Evolutionary conservation across 345 rosid genomes (phyloP).

Genomic region (Melaleuca alternifolia): DNA sequence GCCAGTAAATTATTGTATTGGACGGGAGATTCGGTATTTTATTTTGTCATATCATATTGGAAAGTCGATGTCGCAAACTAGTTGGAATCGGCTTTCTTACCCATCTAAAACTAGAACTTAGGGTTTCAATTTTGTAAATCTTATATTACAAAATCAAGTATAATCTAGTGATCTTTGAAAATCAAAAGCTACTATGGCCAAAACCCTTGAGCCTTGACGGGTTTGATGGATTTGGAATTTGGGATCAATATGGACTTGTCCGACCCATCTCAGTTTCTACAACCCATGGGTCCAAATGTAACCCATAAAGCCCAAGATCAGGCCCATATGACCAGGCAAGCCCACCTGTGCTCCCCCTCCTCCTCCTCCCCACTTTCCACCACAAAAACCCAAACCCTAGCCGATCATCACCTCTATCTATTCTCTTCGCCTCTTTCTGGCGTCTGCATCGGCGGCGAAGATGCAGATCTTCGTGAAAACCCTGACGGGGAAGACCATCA

Average conservation of each 20-base stretch:
- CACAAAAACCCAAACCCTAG: not conserved
- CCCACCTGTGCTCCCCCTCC: not conserved
- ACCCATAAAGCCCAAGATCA: not conserved
- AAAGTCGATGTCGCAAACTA: not conserved
- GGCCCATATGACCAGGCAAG: not conserved
- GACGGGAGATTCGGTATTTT: not conserved
- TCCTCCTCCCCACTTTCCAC: not conserved
- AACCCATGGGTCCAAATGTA: not conserved
- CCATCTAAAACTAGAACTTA: not conserved
- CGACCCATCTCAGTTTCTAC: not conserved
- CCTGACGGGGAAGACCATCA: conserved; percentile 70
- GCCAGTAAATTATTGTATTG: not conserved
- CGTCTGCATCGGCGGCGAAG: not conserved
- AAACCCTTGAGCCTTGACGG: not conserved
- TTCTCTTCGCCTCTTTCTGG: not conserved
- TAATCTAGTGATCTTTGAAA: not conserved
- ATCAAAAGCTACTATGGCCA: too few relatives aligned
- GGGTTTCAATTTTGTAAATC: not conserved
- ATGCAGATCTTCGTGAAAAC: conserved; percentile 84
- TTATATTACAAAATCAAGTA: not conserved
- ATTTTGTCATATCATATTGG: not conserved
- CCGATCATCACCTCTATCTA: not conserved
- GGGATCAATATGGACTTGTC: not conserved
- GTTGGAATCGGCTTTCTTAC: not conserved
- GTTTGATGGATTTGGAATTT: not conserved